Percentiles rank a stretch among this genome's conserved stretches.
Conservation (phyloP, 2,329 filamentous ascomycete species). For the Rhinocladiella mackenziei region DNA sequence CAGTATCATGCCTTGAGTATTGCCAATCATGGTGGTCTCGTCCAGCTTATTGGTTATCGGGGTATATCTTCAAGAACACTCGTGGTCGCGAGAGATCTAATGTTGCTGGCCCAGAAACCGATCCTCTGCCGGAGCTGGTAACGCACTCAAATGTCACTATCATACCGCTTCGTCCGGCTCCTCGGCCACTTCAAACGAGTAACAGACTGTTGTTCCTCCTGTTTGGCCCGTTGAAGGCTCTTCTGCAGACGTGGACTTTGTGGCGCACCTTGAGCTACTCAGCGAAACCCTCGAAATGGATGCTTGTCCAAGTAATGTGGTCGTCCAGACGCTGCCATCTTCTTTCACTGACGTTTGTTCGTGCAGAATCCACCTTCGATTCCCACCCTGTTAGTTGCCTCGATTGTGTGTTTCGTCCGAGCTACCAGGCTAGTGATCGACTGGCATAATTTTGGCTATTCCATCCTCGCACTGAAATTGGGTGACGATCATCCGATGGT, state of each 20-base stretch:
- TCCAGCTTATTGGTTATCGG: slow-evolving; percentile 83
- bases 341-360: slow-evolving; percentile 7
- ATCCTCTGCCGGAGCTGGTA: slow-evolving; percentile 72
- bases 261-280: slow-evolving; percentile 69
- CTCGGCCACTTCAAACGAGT: slow-evolving; percentile 61
- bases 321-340: not conserved
- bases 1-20: slow-evolving; percentile 96
- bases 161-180: slow-evolving; percentile 65
- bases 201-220: slow-evolving; percentile 72
- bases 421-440: slow-evolving; percentile 83
- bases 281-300: slow-evolving; percentile 72
- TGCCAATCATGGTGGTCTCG: slow-evolving; percentile 71
- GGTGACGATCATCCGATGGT: slow-evolving; percentile 69
- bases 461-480: slow-evolving; percentile 71
- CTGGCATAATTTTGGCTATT: slow-evolving; percentile 99
- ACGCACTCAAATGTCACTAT: slow-evolving; percentile 66
- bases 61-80: slow-evolving; percentile 48
- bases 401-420: slow-evolving; percentile 68
- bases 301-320: slow-evolving; percentile 68
- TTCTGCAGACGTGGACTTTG: slow-evolving; percentile 73
- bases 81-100: slow-evolving; percentile 3
- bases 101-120: slow-evolving; percentile 58
- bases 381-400: slow-evolving; percentile 75
- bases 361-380: slow-evolving; percentile 87
- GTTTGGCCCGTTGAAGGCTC: slow-evolving; percentile 75